Percentiles rank a stretch among this genome's conserved stretches.
Evolutionary conservation across 305 asterid genomes (phyloP).

Genomic region (Solanum aculeatissimum): DNA sequence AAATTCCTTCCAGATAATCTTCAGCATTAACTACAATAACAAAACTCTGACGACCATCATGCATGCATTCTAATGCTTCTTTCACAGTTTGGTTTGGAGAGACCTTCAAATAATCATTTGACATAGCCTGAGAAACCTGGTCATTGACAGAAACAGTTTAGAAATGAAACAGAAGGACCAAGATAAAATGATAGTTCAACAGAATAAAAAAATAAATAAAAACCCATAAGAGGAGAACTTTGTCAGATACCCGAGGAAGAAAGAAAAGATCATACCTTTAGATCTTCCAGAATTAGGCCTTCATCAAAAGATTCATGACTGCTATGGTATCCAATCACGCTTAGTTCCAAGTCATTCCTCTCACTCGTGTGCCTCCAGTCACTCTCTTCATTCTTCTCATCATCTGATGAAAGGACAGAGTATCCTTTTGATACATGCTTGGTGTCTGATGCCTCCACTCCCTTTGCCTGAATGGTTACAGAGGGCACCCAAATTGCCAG

Average conservation of each 20-base stretch:
- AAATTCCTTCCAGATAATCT: slow-evolving; percentile 71
- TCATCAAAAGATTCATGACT: slow-evolving; percentile 37
- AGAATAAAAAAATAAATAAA: not conserved
- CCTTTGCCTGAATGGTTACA: slow-evolving; percentile 71
- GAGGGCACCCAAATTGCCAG: slow-evolving; percentile 99
- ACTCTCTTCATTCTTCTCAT: slow-evolving; percentile 37
- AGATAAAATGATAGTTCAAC: not conserved
- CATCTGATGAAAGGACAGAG: slow-evolving; percentile 47
- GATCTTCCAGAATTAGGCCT: slow-evolving; percentile 53
- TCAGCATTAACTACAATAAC: slow-evolving; percentile 63
- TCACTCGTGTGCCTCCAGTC: slow-evolving; percentile 33
- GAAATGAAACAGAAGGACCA: not conserved
- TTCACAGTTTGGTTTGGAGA: slow-evolving; percentile 46
- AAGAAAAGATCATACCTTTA: slow-evolving; percentile 40
- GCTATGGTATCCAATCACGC: slow-evolving; percentile 28
- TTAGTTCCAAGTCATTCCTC: slow-evolving; percentile 59
- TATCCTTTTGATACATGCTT: slow-evolving; percentile 50
- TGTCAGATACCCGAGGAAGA: not conserved
- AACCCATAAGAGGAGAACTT: not conserved
- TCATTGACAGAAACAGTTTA: not conserved
- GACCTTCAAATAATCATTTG: slow-evolving; percentile 50
- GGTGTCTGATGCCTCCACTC: slow-evolving; percentile 32
- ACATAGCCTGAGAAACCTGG: slow-evolving; percentile 87
- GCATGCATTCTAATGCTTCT: slow-evolving; percentile 63
- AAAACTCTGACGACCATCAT: slow-evolving; percentile 54